These are phyloP conservation scores for Exserohilum rostratum DNA, from an alignment of 2,329 filamentous ascomycete genomes.

Conservation along the genomic window DNA sequence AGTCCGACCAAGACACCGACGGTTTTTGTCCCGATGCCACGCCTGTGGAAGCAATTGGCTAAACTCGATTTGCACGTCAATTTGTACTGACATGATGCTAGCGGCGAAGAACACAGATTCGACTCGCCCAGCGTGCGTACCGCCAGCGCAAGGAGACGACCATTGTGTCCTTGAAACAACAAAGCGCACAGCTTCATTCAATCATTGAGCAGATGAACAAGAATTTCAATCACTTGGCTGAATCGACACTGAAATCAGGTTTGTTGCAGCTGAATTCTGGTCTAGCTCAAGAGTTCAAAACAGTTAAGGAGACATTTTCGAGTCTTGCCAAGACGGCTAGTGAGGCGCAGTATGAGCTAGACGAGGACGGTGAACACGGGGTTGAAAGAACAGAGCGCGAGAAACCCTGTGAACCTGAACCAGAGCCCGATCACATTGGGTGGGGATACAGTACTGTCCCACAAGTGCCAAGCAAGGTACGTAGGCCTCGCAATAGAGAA, in stretches of 20 bases:
- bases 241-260: conserved; percentile 64
- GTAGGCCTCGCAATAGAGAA: not conserved
- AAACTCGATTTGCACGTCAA: not conserved
- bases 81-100: conserved; percentile 41
- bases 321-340: conserved; percentile 57
- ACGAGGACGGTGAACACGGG: conserved; percentile 30
- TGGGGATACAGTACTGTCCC: conserved; percentile 33
- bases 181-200: conserved; percentile 71
- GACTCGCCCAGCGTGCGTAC: conserved; percentile 84
- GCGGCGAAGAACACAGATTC: conserved; percentile 85
- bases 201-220: conserved; percentile 76
- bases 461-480: not conserved
- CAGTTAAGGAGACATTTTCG: conserved; percentile 65
- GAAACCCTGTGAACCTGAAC: conserved; percentile 10
- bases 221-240: conserved; percentile 70
- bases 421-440: conserved; percentile 25
- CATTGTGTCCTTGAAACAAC: conserved; percentile 73
- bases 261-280: conserved; percentile 63
- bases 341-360: conserved; percentile 35
- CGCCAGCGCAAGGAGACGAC: conserved; percentile 83
- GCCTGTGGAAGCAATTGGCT: not conserved
- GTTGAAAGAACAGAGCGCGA: conserved; percentile 9
- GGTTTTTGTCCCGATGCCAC: not conserved
- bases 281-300: conserved; percentile 63
- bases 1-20: not conserved